phyloP scores from a whole-genome alignment of 495 filamentous ascomycete species.

The Extremus antarcticus region DNA sequence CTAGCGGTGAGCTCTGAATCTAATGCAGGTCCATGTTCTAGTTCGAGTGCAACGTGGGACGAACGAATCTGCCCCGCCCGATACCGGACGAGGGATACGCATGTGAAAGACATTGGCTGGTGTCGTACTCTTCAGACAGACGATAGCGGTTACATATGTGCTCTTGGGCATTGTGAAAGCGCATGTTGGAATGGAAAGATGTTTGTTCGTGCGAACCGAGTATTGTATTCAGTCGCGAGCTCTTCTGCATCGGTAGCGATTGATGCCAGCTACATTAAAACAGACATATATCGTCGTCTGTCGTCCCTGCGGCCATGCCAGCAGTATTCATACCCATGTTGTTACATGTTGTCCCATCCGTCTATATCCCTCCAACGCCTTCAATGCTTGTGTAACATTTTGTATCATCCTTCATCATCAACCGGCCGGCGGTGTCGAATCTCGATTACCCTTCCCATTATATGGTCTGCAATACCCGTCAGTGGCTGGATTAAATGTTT shows the following conservation, averaged over 20 bases:
- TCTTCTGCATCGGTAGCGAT: not conserved
- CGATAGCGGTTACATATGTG: not conserved
- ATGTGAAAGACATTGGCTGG: not conserved
- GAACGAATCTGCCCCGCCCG: not conserved
- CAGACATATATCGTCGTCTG: not conserved
- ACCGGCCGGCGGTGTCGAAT: not conserved
- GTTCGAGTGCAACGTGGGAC: not conserved
- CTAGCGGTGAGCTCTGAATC: not conserved
- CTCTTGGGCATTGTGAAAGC: not conserved
- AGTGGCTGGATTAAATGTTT: not conserved
- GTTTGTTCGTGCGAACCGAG: not conserved
- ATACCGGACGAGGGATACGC: not conserved
- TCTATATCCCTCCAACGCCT: conserved; percentile 1
- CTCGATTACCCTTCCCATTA: conserved; percentile 1
- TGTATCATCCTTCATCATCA: not conserved
- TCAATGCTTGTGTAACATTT: not conserved
- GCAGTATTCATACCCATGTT: not conserved
- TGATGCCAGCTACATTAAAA: not conserved
- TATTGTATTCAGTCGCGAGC: too few relatives aligned
- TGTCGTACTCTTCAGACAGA: not conserved
- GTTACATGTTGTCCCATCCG: not conserved
- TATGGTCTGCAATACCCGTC: not conserved
- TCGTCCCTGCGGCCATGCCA: not conserved
- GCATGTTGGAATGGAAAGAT: not conserved
- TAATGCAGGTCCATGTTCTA: not conserved